Base-by-base conservation (phyloP, 192 early-diverging fungal species). In the Linnemannia exigua region DNA sequence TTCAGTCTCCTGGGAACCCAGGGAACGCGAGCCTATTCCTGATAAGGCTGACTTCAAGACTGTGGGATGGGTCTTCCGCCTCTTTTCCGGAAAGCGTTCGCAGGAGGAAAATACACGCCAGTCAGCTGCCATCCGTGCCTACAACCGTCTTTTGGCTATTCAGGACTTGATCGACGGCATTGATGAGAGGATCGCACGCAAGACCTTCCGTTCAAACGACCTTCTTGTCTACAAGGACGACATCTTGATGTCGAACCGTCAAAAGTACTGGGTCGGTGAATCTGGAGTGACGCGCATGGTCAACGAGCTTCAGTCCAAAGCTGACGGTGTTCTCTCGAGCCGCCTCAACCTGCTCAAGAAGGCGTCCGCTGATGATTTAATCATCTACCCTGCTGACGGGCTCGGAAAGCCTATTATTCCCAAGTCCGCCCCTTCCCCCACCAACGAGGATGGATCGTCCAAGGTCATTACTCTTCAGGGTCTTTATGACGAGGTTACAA, bases 41-140 rank as follows among this genome's bases (percentile, higher is more conserved):
- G 80, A 90, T 66, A 91, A 91, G 67, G 89, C 89, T 3, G 88
- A 90, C 72, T 93, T 90, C 68, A 89, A 84, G 72, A 90, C 82
- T 31, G 87, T 91, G 2, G 92, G 92, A 20, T 93, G 91, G 91
- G 91, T 93, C 38, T 92, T 90, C 77, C 88, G 92, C 44, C 76
- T 93, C 15, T 93, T 93, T 25, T 91, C 90, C 33, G 92, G 92
- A 54, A 89, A 92, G 70, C 78, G 88, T 11, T 88, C 87, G n/a
- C 92, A 93, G 81, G 92, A 93, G 76, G 89, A 90, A 63, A 90
- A 89, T 67, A 90, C 91, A 54, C 90, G 89, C 54, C 90, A 92
- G 69, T 90, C 92, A 0, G 87, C 90, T 2, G 88, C 90, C 7
- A 89, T 92, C 44, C 87, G 92, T 33, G 92, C 91, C 16, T 92